Evolutionary conservation across 371 early-diverging fungal species (phyloP), one percentile per base, ranked within the genome.

Genomic region (Syncephalastrum monosporum): DNA sequence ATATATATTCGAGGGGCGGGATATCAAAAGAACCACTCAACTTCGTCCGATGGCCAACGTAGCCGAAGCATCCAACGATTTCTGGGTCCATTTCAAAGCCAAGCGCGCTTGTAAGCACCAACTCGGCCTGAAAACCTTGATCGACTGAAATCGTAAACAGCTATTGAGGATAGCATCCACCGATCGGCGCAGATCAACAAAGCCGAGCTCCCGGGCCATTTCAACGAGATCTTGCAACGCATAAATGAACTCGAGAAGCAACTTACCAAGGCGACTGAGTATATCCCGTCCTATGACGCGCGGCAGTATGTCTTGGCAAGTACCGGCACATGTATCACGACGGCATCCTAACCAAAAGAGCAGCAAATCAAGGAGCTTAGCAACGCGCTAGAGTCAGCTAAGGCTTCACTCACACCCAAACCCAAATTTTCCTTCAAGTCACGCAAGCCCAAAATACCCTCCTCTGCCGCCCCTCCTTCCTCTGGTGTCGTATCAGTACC

Each of bases 401-500:
- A 75, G 41, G 48, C 63, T 33, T 57, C 65, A 24, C 57, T 84
- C 24, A 70, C 74, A 25, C 85, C 86, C 0, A 82, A 81, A 59
- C 70, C 77, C 43, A 87, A 84, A 57, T 87, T 87, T 41, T 72
- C 86, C 0, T 87, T 87, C 70, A 83, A 82, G 57, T 80, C 81
- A 13, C 75, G 81, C 25, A 78, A 71, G 27, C 55, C 59, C 8
- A 68, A 72, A 47, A 47, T 56, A 23, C 44, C 43, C 0, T 24
- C 69, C 24, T n/a, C 63, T 13, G 19, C 59, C 8, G 38, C 10
- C 38, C 5, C 0, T 33, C 38, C 38, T 0, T 33, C 38, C 10
- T 33, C 38, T 6, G 8, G 38, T 33, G 2, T 33, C 38, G 38
- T 33, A 10, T 33, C 38, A 5, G 10, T 10, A 6, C 38, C 38